A percentile compares a stretch with the other conserved stretches of the same genome.
Conservation (phyloP, 345 rosid species). For the Sisymbrium altissimum region DNA sequence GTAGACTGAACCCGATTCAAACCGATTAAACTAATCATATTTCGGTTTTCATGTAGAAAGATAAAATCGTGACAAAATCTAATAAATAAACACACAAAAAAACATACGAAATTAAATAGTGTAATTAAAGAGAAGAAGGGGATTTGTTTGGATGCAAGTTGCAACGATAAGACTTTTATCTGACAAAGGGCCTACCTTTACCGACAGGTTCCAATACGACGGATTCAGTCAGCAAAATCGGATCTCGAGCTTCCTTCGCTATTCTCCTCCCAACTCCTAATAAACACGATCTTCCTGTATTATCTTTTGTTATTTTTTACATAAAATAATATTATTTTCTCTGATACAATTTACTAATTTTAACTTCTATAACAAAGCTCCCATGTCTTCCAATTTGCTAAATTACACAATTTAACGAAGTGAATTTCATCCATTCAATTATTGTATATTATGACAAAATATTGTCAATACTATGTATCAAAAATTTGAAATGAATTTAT, state of each 20-base stretch:
- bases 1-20: no score
- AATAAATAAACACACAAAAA: neutral
- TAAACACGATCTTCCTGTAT: neutral
- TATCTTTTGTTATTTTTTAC: no score
- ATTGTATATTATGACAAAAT: neutral
- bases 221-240: neutral
- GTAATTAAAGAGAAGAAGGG: neutral
- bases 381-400: no score
- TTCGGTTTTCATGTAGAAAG: neutral
- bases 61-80: neutral
- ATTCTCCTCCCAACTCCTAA: neutral
- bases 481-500: neutral
- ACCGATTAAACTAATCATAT: no score
- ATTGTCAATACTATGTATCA: neutral
- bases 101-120: neutral
- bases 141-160: constrained; percentile 26
- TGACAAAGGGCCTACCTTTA: constrained; percentile 26
- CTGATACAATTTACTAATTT: neutral
- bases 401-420: neutral
- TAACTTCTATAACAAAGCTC: no score
- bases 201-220: constrained; percentile 27
- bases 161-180: constrained; percentile 32
- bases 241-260: no score
- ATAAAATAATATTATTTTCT: neutral
- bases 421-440: neutral